Conservation (phyloP, 345 rosid species). For the Lagerstroemia speciosa region DNA sequence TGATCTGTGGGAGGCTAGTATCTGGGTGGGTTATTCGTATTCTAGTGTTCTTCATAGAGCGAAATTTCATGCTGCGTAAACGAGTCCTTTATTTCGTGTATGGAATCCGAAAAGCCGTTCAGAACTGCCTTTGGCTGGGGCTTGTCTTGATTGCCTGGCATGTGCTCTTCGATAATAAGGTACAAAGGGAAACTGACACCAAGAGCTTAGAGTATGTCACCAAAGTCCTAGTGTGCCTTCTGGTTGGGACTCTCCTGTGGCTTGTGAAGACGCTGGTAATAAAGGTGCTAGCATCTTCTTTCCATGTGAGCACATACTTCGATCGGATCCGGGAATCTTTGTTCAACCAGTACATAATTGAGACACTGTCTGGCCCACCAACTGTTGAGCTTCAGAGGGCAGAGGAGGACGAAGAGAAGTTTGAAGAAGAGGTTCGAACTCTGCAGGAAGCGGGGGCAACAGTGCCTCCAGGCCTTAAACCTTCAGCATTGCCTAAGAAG, state of each 20-base stretch:
- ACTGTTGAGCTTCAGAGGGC: constrained; percentile 34
- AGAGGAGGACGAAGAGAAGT: constrained; percentile 46
- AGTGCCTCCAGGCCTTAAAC: constrained; percentile 33
- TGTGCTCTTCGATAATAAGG: constrained; percentile 58
- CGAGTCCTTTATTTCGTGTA: constrained; percentile 82
- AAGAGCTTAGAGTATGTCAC: constrained; percentile 37
- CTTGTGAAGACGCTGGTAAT: constrained; percentile 69
- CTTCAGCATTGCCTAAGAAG: constrained; percentile 22
- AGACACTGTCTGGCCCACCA: constrained; percentile 76
- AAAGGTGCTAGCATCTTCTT: constrained; percentile 86
- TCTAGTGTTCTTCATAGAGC: constrained; percentile 56
- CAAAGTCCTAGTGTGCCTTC: constrained; percentile 53
- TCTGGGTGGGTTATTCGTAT: constrained; percentile 74
- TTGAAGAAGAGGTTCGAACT: constrained; percentile 25
- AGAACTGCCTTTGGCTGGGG: constrained; percentile 86
- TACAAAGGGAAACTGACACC: constrained; percentile 32
- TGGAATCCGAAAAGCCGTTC: constrained; percentile 66
- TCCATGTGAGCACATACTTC: constrained; percentile 82
- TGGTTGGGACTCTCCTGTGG: constrained; percentile 70
- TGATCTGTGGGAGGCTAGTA: constrained; percentile 78
- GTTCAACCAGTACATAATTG: constrained; percentile 75
- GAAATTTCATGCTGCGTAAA: constrained; percentile 68
- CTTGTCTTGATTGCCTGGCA: constrained; percentile 78
- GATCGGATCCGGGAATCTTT: constrained; percentile 85
- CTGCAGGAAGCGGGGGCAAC: constrained; percentile 36